Evolutionary conservation across 208 protist genomes (phyloP), one percentile per base, ranked within the genome.

Genomic region (Crithidia bombi): DNA sequence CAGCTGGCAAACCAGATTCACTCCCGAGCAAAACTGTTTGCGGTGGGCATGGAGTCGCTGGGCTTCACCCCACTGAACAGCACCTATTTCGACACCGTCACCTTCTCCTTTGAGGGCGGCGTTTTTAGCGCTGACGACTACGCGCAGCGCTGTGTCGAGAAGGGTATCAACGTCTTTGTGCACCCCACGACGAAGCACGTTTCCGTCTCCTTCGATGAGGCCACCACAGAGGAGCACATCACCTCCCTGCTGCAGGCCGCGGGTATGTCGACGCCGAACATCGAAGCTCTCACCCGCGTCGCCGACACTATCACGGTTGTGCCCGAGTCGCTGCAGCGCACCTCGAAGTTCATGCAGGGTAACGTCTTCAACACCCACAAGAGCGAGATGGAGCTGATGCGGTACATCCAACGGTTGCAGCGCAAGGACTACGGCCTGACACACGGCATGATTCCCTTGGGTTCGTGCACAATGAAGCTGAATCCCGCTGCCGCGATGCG

Each of bases 381-480:
- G 81, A 94, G 87, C 62, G 98, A 99, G 81, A 90, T 75, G 35
- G 95, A 98, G 69, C 75, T 99, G 65, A 90, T 99, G 85, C 90
- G 98, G 49, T 99, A 99, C 84, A 92, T 99, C 50, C 90, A 98
- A 69, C 84, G 82, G 1, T 85, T 99, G 19, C 85, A 98, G 79
- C 72, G 80, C 55, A 96, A 97, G 78, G 98, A 99, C 79, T 79
- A 99, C 25, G 93, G 93, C 12, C 81, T 99, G 9, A 87, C 73
- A 7, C 94, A 92, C 54, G 85, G 94, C 32, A 99, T 99, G 97
- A 99, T 99, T 52, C 97, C 98, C 11, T 87, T 99, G 5, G 98
- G 98, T 21, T 98, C 94, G 23, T 99, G 98, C 78, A 99, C 98
- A 5, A 99, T 99, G 98, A 99, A 99, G 83, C 91, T 99, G 15